Conservation (phyloP, 805 yeast species). For the Vanderwaltozyma tropicalis region DNA sequence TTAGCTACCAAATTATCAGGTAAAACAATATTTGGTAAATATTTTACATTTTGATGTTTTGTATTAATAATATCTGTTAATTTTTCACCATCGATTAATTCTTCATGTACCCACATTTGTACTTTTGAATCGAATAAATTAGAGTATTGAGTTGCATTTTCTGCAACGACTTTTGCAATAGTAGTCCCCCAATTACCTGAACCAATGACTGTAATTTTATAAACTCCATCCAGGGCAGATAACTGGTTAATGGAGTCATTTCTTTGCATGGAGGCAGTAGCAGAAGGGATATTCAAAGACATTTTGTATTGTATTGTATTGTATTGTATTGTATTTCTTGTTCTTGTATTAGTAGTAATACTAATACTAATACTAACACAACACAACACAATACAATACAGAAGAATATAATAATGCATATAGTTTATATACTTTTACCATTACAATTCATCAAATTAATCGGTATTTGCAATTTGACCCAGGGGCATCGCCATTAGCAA, state of each 20-base stretch:
- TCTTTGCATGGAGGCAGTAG: conserved; percentile 2
- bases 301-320: too few relatives aligned
- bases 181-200: conserved; percentile 99
- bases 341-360: neutral
- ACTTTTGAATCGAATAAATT: conserved; percentile 63
- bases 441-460: too few relatives aligned
- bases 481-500: too few relatives aligned
- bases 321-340: neutral
- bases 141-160: conserved; percentile 66
- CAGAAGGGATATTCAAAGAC: neutral
- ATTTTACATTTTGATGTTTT: conserved; percentile 87
- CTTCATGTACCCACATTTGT: conserved; percentile 96
- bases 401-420: too few relatives aligned
- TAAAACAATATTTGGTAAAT: conserved; percentile 77
- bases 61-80: conserved; percentile 86
- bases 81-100: conserved; percentile 62
- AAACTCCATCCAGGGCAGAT: conserved; percentile 28
- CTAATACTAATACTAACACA: neutral
- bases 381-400: neutral
- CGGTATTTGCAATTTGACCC: too few relatives aligned
- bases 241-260: conserved; percentile 9
- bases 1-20: conserved; percentile 84
- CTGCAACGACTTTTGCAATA: conserved; percentile 90
- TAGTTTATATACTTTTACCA: too few relatives aligned
- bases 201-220: conserved; percentile 69